Percentiles rank a stretch among this genome's conserved stretches.
phyloP scores from a whole-genome alignment of 2,329 filamentous ascomycete species.

The Purpureocillium takamizusanense region DNA sequence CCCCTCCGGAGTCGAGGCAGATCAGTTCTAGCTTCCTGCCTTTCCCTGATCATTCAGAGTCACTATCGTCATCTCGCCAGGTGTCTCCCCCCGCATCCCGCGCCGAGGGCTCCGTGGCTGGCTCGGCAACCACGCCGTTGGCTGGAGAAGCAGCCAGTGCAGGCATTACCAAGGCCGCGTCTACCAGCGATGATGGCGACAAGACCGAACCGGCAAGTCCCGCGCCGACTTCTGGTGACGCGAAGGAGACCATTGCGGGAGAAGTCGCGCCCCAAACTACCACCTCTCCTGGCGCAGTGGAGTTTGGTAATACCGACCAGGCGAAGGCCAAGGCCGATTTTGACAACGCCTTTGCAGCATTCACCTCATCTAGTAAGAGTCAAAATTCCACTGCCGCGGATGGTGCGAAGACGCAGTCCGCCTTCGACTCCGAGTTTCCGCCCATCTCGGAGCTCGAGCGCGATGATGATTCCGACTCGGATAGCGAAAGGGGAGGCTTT shows the following conservation, averaged over 20 bases:
- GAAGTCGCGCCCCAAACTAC: slow-evolving; percentile 4
- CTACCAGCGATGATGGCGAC: slow-evolving; percentile 9
- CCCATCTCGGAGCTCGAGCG: slow-evolving; percentile 81
- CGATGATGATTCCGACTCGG: slow-evolving; percentile 76
- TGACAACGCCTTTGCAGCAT: slow-evolving; percentile 75
- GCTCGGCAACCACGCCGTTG: slow-evolving; percentile 14
- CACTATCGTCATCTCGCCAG: slow-evolving; percentile 68
- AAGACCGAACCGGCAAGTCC: slow-evolving; percentile 16
- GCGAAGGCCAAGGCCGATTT: slow-evolving; percentile 70
- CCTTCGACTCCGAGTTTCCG: slow-evolving; percentile 74
- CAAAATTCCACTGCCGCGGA: slow-evolving; percentile 33
- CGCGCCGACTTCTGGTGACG: slow-evolving; percentile 15
- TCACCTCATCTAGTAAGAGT: slow-evolving; percentile 45
- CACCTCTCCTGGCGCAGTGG: too few species aligned
- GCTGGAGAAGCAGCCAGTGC: slow-evolving; percentile 12
- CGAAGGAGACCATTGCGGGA: slow-evolving; percentile 9
- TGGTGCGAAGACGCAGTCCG: slow-evolving; percentile 34
- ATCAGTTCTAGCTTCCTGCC: slow-evolving; percentile 70
- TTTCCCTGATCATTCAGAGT: slow-evolving; percentile 57
- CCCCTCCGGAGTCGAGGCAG: slow-evolving; percentile 66
- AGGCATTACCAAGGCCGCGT: slow-evolving; percentile 11
- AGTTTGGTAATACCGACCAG: slow-evolving; percentile 44
- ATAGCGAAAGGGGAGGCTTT: slow-evolving; percentile 73
- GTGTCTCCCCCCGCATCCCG: slow-evolving; percentile 59
- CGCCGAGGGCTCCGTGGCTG: slow-evolving; percentile 39